phyloP scores from a whole-genome alignment of 495 filamentous ascomycete genomes.

The Podospora bellae-mahoneyi region DNA sequence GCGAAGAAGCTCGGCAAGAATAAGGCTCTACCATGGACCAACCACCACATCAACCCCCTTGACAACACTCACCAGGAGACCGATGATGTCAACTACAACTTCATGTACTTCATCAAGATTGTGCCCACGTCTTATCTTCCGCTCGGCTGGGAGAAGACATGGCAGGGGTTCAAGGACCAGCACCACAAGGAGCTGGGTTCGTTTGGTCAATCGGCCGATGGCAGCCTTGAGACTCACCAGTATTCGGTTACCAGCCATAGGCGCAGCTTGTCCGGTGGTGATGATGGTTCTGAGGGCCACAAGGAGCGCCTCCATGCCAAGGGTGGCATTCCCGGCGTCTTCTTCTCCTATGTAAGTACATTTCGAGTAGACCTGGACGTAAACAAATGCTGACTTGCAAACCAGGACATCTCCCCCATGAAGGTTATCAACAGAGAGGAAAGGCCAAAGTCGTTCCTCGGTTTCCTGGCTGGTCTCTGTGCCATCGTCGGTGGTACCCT shows the following conservation, averaged over 20 bases:
- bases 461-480: constrained; percentile 90
- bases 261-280: constrained; percentile 75
- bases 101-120: constrained; percentile 99
- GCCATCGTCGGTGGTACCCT: constrained; percentile 92
- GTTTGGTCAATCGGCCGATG: constrained; percentile 60
- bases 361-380: neutral
- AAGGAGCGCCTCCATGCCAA: constrained; percentile 82
- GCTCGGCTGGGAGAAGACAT: constrained; percentile 64
- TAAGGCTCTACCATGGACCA: constrained; percentile 67
- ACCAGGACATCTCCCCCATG: constrained; percentile 96
- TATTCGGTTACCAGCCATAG: constrained; percentile 96
- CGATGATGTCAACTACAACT: constrained; percentile 81
- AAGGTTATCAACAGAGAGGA: constrained; percentile 98
- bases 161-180: constrained; percentile 29
- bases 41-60: constrained; percentile 89
- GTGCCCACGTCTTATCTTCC: constrained; percentile 93
- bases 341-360: constrained; percentile 84
- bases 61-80: constrained; percentile 76
- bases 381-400: constrained; percentile 6
- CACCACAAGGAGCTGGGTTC: constrained; percentile 57
- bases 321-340: constrained; percentile 93
- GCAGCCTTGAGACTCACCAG: constrained; percentile 94
- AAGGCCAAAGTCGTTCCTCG: constrained; percentile 77
- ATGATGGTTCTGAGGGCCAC: constrained; percentile 79
- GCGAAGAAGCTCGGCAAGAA: constrained; percentile 52